These are phyloP conservation scores for Petrea volubilis DNA, from an alignment of 257 asterid species.

Conservation along the genomic window DNA sequence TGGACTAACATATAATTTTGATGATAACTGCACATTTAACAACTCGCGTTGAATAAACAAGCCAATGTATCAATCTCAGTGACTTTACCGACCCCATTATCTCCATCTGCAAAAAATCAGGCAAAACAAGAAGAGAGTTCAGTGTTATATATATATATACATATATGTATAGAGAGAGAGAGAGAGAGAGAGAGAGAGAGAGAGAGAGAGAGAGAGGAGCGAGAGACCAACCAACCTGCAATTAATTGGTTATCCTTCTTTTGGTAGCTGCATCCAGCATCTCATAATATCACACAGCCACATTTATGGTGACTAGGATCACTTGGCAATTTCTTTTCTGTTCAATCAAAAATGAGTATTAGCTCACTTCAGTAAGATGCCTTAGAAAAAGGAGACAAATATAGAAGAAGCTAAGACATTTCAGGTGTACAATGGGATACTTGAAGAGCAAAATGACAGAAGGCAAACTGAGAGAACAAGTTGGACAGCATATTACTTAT, in stretches of 20 bases:
- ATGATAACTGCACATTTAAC: slow-evolving; percentile 12
- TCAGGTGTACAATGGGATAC: background rate
- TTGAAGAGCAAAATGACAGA: background rate
- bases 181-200: too few species aligned
- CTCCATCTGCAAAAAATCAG: slow-evolving; percentile 27
- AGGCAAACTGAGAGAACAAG: background rate
- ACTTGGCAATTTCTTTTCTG: slow-evolving; percentile 55
- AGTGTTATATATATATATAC: too few species aligned
- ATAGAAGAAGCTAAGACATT: background rate
- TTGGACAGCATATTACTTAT: background rate
- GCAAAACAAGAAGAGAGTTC: background rate
- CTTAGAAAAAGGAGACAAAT: background rate
- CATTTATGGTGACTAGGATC: slow-evolving; percentile 63
- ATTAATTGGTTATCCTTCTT: slow-evolving; percentile 23
- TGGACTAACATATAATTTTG: background rate
- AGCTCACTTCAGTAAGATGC: background rate
- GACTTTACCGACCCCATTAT: slow-evolving; percentile 5
- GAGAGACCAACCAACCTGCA: slow-evolving; percentile 18
- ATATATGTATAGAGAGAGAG: too few species aligned
- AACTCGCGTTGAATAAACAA: slow-evolving; percentile 4
- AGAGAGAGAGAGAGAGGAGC: too few species aligned
- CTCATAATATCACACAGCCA: slow-evolving; percentile 74
- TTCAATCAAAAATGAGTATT: slow-evolving; percentile 12
- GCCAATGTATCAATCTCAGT: background rate
- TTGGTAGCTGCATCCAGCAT: slow-evolving; percentile 29